phyloP scores from a whole-genome alignment of 2,329 filamentous ascomycete genomes.

The Triangularia verruculosa region DNA sequence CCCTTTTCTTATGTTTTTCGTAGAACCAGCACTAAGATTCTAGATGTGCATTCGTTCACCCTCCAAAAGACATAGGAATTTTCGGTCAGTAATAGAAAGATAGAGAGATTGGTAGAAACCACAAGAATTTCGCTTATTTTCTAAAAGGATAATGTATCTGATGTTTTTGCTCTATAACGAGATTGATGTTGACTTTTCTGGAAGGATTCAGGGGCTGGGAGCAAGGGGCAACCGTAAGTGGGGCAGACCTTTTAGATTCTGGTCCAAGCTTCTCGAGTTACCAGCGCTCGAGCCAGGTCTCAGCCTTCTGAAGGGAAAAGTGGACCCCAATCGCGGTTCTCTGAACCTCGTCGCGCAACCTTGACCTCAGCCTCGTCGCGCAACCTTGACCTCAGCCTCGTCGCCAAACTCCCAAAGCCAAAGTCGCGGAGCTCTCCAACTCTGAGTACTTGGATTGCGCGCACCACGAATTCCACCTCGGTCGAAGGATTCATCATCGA shows the following conservation, averaged over 20 bases:
- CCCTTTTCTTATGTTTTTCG: neutral
- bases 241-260: neutral
- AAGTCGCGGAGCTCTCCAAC: neutral
- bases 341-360: no score
- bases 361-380: neutral
- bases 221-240: neutral
- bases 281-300: neutral
- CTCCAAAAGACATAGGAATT: no score
- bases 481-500: neutral
- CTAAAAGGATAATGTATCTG: neutral
- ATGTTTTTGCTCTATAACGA: neutral
- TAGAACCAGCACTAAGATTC: neutral
- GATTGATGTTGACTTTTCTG: neutral
- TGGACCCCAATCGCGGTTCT: neutral
- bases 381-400: neutral
- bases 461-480: neutral
- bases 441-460: neutral
- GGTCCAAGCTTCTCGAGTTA: neutral
- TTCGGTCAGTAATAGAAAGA: neutral
- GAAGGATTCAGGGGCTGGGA: neutral
- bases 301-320: neutral
- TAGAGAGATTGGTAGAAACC: no score
- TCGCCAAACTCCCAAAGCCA: slow-evolving; percentile 3
- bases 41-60: no score
- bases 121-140: neutral